A percentile compares a stretch with the other conserved stretches of the same genome.
Conservation (phyloP, 441 rosid genomes). For the Syzygium syzygioides region DNA sequence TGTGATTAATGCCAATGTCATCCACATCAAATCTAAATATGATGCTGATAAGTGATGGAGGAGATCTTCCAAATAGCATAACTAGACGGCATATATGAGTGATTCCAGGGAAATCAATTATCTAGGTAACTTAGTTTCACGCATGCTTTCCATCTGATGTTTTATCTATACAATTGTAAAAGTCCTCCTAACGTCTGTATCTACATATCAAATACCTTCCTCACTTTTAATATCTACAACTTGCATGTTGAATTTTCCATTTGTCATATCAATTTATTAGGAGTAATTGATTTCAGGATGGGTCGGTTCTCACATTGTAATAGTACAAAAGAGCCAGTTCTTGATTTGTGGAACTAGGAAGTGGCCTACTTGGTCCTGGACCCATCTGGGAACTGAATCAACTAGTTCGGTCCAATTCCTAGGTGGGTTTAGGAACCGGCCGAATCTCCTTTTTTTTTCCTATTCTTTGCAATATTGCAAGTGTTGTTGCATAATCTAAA, state of each 20-base stretch:
- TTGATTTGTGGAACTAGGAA: too few relatives aligned
- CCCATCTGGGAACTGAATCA: too few relatives aligned
- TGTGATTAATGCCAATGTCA: too few relatives aligned
- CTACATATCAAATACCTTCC: not conserved
- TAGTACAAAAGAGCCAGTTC: too few relatives aligned
- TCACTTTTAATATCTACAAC: not conserved
- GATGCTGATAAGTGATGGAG: not conserved
- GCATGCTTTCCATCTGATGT: not conserved
- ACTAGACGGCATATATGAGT: not conserved
- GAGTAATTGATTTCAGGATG: too few relatives aligned
- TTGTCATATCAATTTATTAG: not conserved
- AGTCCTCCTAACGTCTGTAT: not conserved
- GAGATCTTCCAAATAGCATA: not conserved
- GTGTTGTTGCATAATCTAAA: too few relatives aligned
- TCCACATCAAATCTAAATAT: not conserved
- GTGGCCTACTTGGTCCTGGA: too few relatives aligned
- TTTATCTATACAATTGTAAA: not conserved
- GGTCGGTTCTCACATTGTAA: too few relatives aligned
- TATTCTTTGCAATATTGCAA: too few relatives aligned
- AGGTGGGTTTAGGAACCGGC: too few relatives aligned
- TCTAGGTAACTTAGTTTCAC: not conserved
- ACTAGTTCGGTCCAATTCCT: too few relatives aligned
- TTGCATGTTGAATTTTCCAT: not conserved
- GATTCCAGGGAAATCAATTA: not conserved
- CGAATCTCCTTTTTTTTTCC: too few relatives aligned